Conservation (phyloP, 1,284 basidiomycete species). For the Moesziomyces sp. region DNA sequence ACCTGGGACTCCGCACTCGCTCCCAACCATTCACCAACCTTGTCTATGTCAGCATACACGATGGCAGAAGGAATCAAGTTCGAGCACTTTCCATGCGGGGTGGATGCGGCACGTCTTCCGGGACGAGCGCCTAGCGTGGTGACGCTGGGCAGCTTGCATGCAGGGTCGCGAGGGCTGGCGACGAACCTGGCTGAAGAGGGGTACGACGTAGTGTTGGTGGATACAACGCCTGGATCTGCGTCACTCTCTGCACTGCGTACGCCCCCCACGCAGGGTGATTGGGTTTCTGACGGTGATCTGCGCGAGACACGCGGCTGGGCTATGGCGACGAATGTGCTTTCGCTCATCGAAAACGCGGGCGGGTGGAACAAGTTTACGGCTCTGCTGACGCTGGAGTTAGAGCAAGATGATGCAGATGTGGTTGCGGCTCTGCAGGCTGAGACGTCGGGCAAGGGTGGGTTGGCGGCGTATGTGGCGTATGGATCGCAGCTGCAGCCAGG, state of each 20-base stretch:
- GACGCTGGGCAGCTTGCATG: constrained; percentile 12
- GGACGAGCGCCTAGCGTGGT: constrained; percentile 25
- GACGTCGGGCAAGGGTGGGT: constrained; percentile 10
- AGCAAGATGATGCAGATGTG: constrained; percentile 17
- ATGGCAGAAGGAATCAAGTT: not conserved
- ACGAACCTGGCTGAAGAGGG: constrained; percentile 38
- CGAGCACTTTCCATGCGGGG: constrained; percentile 10
- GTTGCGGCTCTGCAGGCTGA: constrained; percentile 10
- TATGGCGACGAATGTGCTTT: constrained; percentile 12
- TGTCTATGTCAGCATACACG: no score
- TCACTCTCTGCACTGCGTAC: constrained; percentile 18
- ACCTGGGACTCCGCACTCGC: no score
- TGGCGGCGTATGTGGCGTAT: constrained; percentile 17
- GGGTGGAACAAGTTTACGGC: constrained; percentile 35
- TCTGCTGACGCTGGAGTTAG: constrained; percentile 15
- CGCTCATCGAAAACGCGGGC: constrained; percentile 7
- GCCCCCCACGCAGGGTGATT: not conserved
- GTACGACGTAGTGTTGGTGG: constrained; percentile 29
- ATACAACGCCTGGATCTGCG: constrained; percentile 6
- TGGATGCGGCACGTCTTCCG: constrained; percentile 20
- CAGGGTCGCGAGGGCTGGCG: constrained; percentile 24
- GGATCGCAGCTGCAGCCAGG: constrained; percentile 10
- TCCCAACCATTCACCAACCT: no score
- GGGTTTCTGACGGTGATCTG: constrained; percentile 11
- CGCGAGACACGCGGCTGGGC: constrained; percentile 25